A percentile compares a stretch with the other conserved stretches of the same genome.
These are phyloP conservation scores for Nemania serpens DNA, from an alignment of 2,329 filamentous ascomycete species.

Conservation along the genomic window DNA sequence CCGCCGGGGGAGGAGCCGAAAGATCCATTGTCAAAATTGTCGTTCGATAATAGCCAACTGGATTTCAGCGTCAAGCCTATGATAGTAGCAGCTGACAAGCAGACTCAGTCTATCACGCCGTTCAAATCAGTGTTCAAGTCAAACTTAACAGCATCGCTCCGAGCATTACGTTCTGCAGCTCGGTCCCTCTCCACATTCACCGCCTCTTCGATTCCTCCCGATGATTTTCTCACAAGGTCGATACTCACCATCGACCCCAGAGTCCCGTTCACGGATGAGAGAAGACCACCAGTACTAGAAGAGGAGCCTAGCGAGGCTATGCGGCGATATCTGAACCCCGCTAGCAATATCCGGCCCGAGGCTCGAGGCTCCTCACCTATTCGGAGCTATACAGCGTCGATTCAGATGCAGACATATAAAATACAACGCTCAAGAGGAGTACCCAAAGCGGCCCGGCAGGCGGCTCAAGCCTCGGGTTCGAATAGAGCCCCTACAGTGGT, in stretches of 20 bases:
- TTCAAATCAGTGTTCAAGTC: conserved; percentile 68
- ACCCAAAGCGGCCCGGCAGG: conserved; percentile 34
- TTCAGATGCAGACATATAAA: conserved; percentile 75
- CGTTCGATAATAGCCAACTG: conserved; percentile 49
- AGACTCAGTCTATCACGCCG: conserved; percentile 46
- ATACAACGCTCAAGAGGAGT: conserved; percentile 55
- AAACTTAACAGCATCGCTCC: conserved; percentile 69
- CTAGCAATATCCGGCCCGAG: conserved; percentile 55
- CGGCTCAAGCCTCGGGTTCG: conserved; percentile 34
- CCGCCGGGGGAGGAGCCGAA: conserved; percentile 54
- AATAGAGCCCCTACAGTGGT: conserved; percentile 41
- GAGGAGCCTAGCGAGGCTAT: conserved; percentile 69
- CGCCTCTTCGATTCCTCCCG: conserved; percentile 65
- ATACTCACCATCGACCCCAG: conserved; percentile 69
- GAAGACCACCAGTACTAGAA: conserved; percentile 63
- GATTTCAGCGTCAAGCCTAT: conserved; percentile 49
- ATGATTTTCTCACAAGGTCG: conserved; percentile 69
- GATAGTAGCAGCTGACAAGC: conserved; percentile 35
- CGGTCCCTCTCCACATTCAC: conserved; percentile 67
- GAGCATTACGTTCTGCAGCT: conserved; percentile 66
- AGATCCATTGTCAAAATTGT: conserved; percentile 52
- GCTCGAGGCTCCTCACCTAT: conserved; percentile 41
- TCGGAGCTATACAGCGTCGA: conserved; percentile 65
- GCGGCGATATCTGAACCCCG: conserved; percentile 70
- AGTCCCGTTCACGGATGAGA: conserved; percentile 70